Conservation (phyloP, 352 stramenopile species). For the Peronosclerospora sorghi region DNA sequence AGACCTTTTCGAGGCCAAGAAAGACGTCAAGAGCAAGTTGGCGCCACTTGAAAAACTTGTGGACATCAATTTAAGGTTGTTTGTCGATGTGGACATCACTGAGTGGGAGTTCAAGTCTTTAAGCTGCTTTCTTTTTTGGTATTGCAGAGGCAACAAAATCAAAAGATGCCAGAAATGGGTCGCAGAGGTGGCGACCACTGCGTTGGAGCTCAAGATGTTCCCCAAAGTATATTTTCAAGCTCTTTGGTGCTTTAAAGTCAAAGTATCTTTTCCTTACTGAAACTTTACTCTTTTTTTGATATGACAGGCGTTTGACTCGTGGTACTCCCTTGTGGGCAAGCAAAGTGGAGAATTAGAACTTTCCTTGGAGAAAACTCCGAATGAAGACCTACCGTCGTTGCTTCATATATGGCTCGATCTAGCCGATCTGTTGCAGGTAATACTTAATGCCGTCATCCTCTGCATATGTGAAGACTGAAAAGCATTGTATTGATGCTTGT, state of each 20-base stretch:
- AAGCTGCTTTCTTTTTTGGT: too few relatives aligned
- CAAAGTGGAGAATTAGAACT: slow-evolving; percentile 20
- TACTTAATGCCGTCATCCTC: not conserved
- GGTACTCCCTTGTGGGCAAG: slow-evolving; percentile 52
- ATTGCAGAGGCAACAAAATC: slow-evolving; percentile 55
- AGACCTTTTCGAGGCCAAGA: slow-evolving; percentile 50
- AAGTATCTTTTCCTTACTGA: too few relatives aligned
- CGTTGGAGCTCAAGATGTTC: slow-evolving; percentile 40
- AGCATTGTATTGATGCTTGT: slow-evolving; percentile 3
- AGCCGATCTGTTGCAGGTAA: slow-evolving; percentile 65
- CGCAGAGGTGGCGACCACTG: slow-evolving; percentile 43
- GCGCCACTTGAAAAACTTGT: slow-evolving; percentile 64
- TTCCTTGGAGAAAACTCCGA: slow-evolving; percentile 35
- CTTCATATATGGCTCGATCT: slow-evolving; percentile 68
- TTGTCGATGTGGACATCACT: not conserved
- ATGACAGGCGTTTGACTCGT: slow-evolving; percentile 73
- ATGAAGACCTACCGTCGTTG: slow-evolving; percentile 47
- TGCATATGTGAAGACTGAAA: not conserved
- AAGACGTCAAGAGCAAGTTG: slow-evolving; percentile 48
- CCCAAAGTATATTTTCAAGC: slow-evolving; percentile 17
- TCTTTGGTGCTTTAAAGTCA: too few relatives aligned
- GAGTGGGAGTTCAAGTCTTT: not conserved
- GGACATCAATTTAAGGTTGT: slow-evolving; percentile 50
- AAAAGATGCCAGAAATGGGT: slow-evolving; percentile 78
- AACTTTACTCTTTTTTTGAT: too few relatives aligned